These are phyloP conservation scores for Cytospora piceicola DNA, from an alignment of 2,329 filamentous ascomycete genomes.

Conservation along the genomic window DNA sequence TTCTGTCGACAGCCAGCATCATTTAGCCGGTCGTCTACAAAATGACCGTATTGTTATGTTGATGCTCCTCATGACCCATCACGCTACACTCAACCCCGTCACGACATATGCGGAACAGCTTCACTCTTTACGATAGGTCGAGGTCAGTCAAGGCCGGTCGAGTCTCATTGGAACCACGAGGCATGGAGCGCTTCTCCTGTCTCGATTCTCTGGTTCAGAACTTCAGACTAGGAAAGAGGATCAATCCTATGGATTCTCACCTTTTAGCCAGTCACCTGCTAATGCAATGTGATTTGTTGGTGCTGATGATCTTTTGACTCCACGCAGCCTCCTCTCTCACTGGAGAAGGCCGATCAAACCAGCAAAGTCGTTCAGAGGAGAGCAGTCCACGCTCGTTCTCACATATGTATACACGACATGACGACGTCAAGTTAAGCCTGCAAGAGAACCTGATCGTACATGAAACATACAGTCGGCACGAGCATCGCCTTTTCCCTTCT, in stretches of 20 bases:
- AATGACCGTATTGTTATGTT: not conserved
- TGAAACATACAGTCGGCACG: not conserved
- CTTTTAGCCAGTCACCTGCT: conserved; percentile 1
- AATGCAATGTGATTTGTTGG: conserved; percentile 12
- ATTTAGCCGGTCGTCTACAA: not conserved
- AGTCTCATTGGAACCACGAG: not conserved
- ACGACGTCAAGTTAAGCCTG: not conserved
- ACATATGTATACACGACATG: not conserved
- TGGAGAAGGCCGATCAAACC: not conserved
- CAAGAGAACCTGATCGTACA: not conserved
- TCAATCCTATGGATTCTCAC: conserved; percentile 23
- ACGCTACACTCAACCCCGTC: not conserved
- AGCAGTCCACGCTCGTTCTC: not conserved
- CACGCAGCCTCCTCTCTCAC: not conserved
- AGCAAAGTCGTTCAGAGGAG: not conserved
- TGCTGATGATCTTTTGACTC: not conserved
- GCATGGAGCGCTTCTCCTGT: conserved; percentile 1
- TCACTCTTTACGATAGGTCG: conserved; percentile 1
- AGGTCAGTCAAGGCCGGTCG: not conserved
- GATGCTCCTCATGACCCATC: not conserved
- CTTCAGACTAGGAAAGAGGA: not conserved
- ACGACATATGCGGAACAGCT: not conserved
- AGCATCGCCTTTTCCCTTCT: not conserved
- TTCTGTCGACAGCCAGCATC: not conserved
- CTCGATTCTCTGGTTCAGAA: conserved; percentile 18